A percentile compares a stretch with the other conserved stretches of the same genome.
Evolutionary conservation across 352 stramenopile species (phyloP).

Genomic region (Saprolegnia parasitica): DNA sequence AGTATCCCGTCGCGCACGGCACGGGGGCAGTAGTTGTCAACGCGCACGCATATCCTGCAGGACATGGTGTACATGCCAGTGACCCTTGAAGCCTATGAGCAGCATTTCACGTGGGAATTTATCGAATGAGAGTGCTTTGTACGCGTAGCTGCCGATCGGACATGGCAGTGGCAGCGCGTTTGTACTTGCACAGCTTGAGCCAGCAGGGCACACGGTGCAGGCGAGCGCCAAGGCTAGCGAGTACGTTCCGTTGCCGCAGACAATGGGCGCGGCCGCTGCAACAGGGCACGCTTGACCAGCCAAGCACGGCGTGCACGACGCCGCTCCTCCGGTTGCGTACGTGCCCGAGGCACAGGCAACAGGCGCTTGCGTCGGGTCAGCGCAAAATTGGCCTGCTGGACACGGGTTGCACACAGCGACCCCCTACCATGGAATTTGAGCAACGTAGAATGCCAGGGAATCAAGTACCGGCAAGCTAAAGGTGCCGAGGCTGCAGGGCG

Average conservation of each 20-base stretch:
- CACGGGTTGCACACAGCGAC: background rate
- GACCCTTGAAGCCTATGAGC: conserved; percentile 20
- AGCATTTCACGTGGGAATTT: background rate
- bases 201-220: conserved; percentile 17
- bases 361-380: background rate
- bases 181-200: background rate
- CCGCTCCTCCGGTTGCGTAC: background rate
- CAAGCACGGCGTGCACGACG: conserved; percentile 9
- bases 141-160: conserved; percentile 31
- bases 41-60: conserved; percentile 36
- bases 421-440: background rate
- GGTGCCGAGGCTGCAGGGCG: background rate
- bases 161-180: conserved; percentile 18
- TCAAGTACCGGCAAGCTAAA: background rate
- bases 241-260: background rate
- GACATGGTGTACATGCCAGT: conserved; percentile 36
- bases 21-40: conserved; percentile 11
- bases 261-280: background rate
- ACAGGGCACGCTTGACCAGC: background rate
- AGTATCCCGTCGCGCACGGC: conserved; percentile 28
- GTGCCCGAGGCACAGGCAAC: conserved; percentile 4
- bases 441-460: too few relatives aligned
- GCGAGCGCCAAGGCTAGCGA: background rate
- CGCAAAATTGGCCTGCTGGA: background rate
- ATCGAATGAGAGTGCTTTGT: conserved; percentile 2